Conservation (phyloP, 169 alveolate genomes). For the Plasmodium malariae region DNA sequence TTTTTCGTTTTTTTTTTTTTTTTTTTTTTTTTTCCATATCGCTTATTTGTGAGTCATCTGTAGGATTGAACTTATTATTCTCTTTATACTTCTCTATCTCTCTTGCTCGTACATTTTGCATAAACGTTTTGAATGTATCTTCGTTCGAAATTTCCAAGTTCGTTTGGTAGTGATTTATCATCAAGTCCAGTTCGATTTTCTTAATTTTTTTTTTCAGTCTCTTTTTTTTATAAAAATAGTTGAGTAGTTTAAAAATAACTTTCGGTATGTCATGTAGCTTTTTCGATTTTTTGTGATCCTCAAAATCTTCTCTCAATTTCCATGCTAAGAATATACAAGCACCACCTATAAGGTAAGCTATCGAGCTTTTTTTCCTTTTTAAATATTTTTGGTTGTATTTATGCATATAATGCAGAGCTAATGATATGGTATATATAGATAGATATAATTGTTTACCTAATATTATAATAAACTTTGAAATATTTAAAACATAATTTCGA, state of each 20-base stretch:
- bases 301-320: conserved; percentile 63
- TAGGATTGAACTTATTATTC: background rate
- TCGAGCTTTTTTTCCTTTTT: conserved; percentile 17
- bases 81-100: background rate
- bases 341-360: conserved; percentile 37
- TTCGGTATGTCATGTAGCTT: conserved; percentile 54
- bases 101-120: background rate
- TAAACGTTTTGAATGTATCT: conserved; percentile 1
- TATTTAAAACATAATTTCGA: conserved; percentile 32
- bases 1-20: background rate
- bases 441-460: conserved; percentile 47
- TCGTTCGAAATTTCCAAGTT: conserved; percentile 1
- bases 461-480: conserved; percentile 30
- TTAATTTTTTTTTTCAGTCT: conserved; percentile 36
- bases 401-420: conserved; percentile 45
- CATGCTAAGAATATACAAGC: conserved; percentile 68
- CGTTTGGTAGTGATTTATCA: background rate
- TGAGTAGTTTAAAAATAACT: conserved; percentile 44
- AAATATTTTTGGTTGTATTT: conserved; percentile 25
- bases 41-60: background rate
- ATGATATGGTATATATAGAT: conserved; percentile 26
- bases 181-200: conserved; percentile 13
- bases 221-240: conserved; percentile 64
- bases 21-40: background rate
- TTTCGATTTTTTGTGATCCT: conserved; percentile 11